Evolutionary conservation across 768 basidiomycete species (phyloP).

Genomic region (Macrocybe gigantea): DNA sequence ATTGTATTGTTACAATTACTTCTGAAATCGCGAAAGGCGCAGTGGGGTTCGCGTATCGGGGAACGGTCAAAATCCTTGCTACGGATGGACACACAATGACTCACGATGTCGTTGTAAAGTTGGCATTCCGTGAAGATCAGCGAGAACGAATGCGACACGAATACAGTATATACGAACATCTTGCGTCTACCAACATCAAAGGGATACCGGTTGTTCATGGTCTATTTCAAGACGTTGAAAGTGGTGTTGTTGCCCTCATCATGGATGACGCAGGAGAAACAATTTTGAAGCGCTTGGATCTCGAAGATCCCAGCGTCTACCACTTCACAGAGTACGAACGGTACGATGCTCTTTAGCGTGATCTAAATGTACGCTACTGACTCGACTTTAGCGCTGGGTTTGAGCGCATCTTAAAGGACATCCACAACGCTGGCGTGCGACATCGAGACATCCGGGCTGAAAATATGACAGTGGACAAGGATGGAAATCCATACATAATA

Average conservation of each 20-base stretch:
- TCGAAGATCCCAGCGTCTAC: no score
- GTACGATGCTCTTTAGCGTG: no score
- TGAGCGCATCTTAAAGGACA: slow-evolving; percentile 6
- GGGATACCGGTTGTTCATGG: slow-evolving; percentile 5
- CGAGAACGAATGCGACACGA: slow-evolving; percentile 1
- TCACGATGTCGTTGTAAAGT: slow-evolving; percentile 5
- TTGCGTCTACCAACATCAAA: neutral
- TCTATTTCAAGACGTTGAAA: slow-evolving; percentile 1
- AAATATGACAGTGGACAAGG: slow-evolving; percentile 16
- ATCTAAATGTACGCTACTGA: no score
- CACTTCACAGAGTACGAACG: no score
- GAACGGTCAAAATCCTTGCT: no score
- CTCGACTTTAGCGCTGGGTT: neutral
- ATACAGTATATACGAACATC: slow-evolving; percentile 2
- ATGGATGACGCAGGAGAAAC: slow-evolving; percentile 2
- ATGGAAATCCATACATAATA: slow-evolving; percentile 13
- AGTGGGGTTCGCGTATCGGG: no score
- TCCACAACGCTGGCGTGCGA: slow-evolving; percentile 17
- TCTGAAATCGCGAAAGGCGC: no score
- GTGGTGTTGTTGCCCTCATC: slow-evolving; percentile 1
- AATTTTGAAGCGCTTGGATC: neutral
- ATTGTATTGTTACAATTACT: no score
- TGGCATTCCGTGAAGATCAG: neutral
- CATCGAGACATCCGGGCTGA: slow-evolving; percentile 18
- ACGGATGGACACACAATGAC: no score